Conservation (phyloP, 2,329 filamentous ascomycete genomes). For the Hypoxylon sp. region DNA sequence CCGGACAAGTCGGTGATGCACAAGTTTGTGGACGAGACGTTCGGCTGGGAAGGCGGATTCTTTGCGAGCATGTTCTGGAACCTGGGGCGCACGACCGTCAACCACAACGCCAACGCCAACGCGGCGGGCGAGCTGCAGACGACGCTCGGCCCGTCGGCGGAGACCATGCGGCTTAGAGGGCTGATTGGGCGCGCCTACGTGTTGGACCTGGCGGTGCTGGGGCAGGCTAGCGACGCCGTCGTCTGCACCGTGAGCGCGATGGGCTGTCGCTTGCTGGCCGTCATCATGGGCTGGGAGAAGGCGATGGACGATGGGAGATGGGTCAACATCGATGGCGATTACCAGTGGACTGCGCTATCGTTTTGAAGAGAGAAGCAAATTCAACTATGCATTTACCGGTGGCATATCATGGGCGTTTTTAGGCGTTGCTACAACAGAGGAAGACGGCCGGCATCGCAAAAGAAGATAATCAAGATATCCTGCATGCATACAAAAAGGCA, state of each 20-base stretch:
- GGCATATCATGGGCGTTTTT: conserved; percentile 37
- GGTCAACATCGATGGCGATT: conserved; percentile 82
- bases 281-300: conserved; percentile 88
- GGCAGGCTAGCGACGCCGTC: conserved; percentile 74
- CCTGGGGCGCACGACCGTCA: conserved; percentile 66
- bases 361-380: conserved; percentile 27
- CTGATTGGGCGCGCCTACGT: conserved; percentile 84
- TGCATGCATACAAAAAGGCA: conserved; percentile 36
- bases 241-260: conserved; percentile 81
- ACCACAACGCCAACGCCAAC: conserved; percentile 44
- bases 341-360: conserved; percentile 67
- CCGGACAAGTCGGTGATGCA: conserved; percentile 64
- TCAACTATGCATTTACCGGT: background rate
- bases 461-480: conserved; percentile 35
- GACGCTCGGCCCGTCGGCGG: conserved; percentile 55
- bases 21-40: conserved; percentile 78
- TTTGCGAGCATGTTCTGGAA: conserved; percentile 85
- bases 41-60: conserved; percentile 91
- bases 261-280: conserved; percentile 79
- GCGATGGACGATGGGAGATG: conserved; percentile 71
- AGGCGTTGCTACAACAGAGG: conserved; percentile 8
- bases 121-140: conserved; percentile 51
- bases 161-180: conserved; percentile 75
- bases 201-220: conserved; percentile 81
- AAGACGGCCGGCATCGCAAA: conserved; percentile 26